phyloP scores from a whole-genome alignment of 2,329 filamentous ascomycete genomes.

The Neurospora sp. region DNA sequence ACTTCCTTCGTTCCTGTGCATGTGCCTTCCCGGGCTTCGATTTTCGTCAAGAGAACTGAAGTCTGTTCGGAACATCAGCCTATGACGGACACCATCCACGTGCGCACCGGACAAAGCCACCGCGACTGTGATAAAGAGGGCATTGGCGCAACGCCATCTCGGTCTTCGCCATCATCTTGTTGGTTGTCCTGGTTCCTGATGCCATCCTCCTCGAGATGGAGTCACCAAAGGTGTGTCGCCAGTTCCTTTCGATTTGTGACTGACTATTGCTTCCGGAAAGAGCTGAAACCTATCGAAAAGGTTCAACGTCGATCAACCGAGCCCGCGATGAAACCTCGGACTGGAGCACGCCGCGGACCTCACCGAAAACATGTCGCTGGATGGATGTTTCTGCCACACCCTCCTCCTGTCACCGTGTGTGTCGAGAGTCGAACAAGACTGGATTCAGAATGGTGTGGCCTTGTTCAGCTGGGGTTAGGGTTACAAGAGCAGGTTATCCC shows the following conservation, averaged over 20 bases:
- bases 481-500: not conserved
- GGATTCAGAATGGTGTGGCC: not conserved
- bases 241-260: not conserved
- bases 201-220: not conserved
- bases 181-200: not conserved
- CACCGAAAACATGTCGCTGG: not conserved
- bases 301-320: not conserved
- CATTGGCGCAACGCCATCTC: not conserved
- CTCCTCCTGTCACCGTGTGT: not conserved
- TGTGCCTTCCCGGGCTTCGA: not conserved
- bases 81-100: not conserved
- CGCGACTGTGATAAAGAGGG: not conserved
- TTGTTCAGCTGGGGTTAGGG: not conserved
- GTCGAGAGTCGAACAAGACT: not conserved
- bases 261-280: not conserved
- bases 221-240: not conserved
- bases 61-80: not conserved
- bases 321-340: not conserved
- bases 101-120: not conserved
- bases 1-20: not conserved
- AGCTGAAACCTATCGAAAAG: not conserved
- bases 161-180: not conserved
- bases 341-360: not conserved
- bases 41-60: not conserved
- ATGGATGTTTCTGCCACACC: not conserved